Base-by-base conservation (phyloP, 106 monocot genomes). In the Chionographis japonica region DNA sequence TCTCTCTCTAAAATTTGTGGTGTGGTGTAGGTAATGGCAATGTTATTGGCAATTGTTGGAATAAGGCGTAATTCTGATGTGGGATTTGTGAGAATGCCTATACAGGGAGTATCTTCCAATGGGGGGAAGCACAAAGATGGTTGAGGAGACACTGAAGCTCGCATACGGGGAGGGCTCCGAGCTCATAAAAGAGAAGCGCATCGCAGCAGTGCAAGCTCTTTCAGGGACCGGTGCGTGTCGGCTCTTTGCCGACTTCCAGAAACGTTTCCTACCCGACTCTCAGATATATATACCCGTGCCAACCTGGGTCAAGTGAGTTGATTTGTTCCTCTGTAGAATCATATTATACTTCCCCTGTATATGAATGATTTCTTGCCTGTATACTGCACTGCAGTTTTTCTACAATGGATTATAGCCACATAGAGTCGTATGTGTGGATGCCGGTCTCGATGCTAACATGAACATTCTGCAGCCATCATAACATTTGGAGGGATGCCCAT, bases 41-140 rank as follows among this genome's bases (percentile, higher is more conserved):
- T 27, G 27, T 27, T 27, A 27, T 27, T 27, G 1, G 27, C 27
- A 27, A 27, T 27, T 27, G 27, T 27, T 27, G 27, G 27, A 27
- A 27, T 27, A 27, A 27, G 27, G 27, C 27, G 39, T 55, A 39
- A 59, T 56, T 5, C 5, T 46, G 46, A 46, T 38, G 54, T 54
- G 55, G 7, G 52, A 14, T 57, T 19, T 13, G 16, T 35, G 41
- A 57, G 20, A 59, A 52, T 38, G 50, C 1, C 4, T 35, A 72
- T 55, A 60, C 79, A 99, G 93, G 93, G 98, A 99, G 67, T 99
- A 99, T 59, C 90, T 99, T 71, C 98, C 98, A 39, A 99, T 99
- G 88, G 98, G 90, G 61, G 98, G 98, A 63, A 99, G 90, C 70
- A 63, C 69, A 35, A 85, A 86, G 64, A 90, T 90, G 87, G 65